Percentiles rank a stretch among this genome's conserved stretches.
phyloP scores from a whole-genome alignment of 257 asterid species.

The Solanum arcanum region DNA sequence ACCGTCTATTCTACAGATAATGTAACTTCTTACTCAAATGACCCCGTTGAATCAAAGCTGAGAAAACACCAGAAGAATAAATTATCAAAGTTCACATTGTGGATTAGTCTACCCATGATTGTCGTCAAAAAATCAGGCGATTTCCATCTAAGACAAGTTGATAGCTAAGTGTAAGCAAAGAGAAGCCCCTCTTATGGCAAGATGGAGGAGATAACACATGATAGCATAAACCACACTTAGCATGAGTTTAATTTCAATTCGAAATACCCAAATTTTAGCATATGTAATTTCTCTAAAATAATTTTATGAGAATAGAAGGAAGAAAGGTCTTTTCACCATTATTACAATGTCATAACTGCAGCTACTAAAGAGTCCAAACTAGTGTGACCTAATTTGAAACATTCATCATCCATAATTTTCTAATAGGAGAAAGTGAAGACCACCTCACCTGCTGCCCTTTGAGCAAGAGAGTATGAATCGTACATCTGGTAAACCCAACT shows the following conservation, averaged over 20 bases:
- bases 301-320: background rate
- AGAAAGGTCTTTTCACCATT: background rate
- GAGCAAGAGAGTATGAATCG: constrained; percentile 79
- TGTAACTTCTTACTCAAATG: background rate
- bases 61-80: background rate
- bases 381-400: background rate
- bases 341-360: background rate
- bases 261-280: background rate
- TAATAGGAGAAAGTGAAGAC: background rate
- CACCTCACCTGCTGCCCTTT: constrained; percentile 74
- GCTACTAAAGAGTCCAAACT: background rate
- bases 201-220: background rate
- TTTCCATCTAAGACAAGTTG: background rate
- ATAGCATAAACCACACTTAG: background rate
- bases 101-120: background rate
- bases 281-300: background rate
- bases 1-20: background rate
- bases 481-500: constrained; percentile 87
- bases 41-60: background rate
- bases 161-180: background rate
- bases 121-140: background rate
- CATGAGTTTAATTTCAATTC: background rate
- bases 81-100: background rate
- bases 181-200: background rate
- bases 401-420: background rate